These are phyloP conservation scores for Trametes cinnabarina DNA, from an alignment of 768 basidiomycete genomes.

Conservation along the genomic window DNA sequence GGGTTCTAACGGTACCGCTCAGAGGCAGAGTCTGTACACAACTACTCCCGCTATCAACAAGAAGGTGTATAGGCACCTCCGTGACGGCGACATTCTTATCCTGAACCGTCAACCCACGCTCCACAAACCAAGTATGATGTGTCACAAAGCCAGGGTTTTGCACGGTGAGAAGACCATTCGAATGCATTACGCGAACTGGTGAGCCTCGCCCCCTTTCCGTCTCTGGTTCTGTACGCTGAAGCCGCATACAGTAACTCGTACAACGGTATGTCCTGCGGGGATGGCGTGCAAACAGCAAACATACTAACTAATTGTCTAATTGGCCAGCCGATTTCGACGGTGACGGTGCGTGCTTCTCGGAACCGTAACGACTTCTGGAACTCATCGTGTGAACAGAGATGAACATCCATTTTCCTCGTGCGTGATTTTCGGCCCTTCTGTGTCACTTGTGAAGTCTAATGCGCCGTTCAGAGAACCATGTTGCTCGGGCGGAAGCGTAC, in stretches of 20 bases:
- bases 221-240: not conserved
- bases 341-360: slow-evolving; percentile 54
- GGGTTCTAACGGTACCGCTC: slow-evolving; percentile 48
- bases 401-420: slow-evolving; percentile 99
- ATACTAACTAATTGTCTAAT: not conserved
- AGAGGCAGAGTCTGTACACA: slow-evolving; percentile 61
- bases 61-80: slow-evolving; percentile 94
- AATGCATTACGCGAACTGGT: slow-evolving; percentile 99
- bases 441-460: slow-evolving; percentile 1
- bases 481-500: slow-evolving; percentile 91
- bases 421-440: slow-evolving; percentile 31
- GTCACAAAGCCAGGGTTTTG: slow-evolving; percentile 87
- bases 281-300: not conserved
- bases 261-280: slow-evolving; percentile 59
- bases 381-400: slow-evolving; percentile 61
- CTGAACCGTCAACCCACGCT: slow-evolving; percentile 97
- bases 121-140: slow-evolving; percentile 99
- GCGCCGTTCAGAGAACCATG: slow-evolving; percentile 71
- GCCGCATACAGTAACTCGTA: slow-evolving; percentile 79
- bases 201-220: slow-evolving; percentile 26
- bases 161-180: slow-evolving; percentile 98
- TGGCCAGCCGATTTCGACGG: slow-evolving; percentile 89
- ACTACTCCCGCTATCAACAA: slow-evolving; percentile 84
- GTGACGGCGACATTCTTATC: slow-evolving; percentile 92
- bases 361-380: not conserved